A percentile compares a stretch with the other conserved stretches of the same genome.
phyloP scores from a whole-genome alignment of 164 flowering plant species.

The Berberis thunbergii region DNA sequence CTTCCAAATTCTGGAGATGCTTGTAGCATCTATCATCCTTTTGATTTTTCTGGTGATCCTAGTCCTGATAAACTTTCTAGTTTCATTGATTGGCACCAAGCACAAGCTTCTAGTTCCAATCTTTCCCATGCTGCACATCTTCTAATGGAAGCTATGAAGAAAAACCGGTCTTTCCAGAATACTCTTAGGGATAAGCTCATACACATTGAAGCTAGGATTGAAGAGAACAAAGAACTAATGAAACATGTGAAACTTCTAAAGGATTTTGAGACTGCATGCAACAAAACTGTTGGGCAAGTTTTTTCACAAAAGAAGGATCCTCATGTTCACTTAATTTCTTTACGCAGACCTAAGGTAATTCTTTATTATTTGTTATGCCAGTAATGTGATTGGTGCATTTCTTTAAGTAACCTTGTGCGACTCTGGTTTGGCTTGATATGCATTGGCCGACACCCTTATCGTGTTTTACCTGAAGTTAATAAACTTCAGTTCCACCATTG shows the following conservation, averaged over 20 bases:
- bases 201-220: slow-evolving; percentile 68
- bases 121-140: slow-evolving; percentile 47
- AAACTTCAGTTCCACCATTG: too few relatives aligned
- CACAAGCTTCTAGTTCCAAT: slow-evolving; percentile 42
- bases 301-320: slow-evolving; percentile 59
- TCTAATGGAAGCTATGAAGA: slow-evolving; percentile 78
- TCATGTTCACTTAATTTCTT: slow-evolving; percentile 55
- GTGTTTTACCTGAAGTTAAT: too few relatives aligned
- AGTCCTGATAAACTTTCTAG: slow-evolving; percentile 16
- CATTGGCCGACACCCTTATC: too few relatives aligned
- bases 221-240: slow-evolving; percentile 53
- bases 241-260: slow-evolving; percentile 51
- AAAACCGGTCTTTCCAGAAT: slow-evolving; percentile 75
- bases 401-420: not conserved
- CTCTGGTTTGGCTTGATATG: too few relatives aligned
- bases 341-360: slow-evolving; percentile 20
- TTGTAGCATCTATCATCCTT: slow-evolving; percentile 9
- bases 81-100: slow-evolving; percentile 22
- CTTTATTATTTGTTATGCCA: not conserved
- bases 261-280: slow-evolving; percentile 64
- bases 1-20: slow-evolving; percentile 36
- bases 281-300: slow-evolving; percentile 40
- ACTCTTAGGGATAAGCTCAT: slow-evolving; percentile 55
- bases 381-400: not conserved
- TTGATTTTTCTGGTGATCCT: slow-evolving; percentile 11